Percentiles rank a stretch among this genome's conserved stretches.
Conservation (phyloP, 2,329 filamentous ascomycete species). For the Xylaria sp. region DNA sequence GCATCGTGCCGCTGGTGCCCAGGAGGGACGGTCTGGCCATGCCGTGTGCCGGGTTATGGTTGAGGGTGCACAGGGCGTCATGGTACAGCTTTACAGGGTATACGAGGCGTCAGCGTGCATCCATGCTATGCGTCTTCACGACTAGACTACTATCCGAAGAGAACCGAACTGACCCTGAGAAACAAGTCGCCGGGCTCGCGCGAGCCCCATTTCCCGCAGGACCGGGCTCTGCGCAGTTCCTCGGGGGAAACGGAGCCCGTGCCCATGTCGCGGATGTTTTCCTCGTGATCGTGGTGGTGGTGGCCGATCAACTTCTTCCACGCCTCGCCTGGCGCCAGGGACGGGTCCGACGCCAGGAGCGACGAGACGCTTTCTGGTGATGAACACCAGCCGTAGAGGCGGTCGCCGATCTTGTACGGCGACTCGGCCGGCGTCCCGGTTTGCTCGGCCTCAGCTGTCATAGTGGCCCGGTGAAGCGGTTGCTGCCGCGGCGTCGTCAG, state of each 20-base stretch:
- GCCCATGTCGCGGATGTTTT: slow-evolving; percentile 23
- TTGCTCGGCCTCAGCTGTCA: slow-evolving; percentile 10
- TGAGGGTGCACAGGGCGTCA: slow-evolving; percentile 61
- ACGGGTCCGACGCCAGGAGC: slow-evolving; percentile 56
- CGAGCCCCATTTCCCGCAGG: slow-evolving; percentile 70
- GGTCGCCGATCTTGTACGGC: slow-evolving; percentile 44
- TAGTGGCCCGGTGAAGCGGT: neutral
- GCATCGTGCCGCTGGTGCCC: slow-evolving; percentile 62
- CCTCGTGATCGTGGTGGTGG: slow-evolving; percentile 2
- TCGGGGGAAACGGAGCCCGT: slow-evolving; percentile 35
- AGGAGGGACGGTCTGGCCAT: slow-evolving; percentile 56
- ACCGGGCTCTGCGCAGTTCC: slow-evolving; percentile 55
- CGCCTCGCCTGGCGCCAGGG: slow-evolving; percentile 54
- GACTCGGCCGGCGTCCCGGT: slow-evolving; percentile 13
- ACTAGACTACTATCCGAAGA: too few species aligned
- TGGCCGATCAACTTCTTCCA: slow-evolving; percentile 58
- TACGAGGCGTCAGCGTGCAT: neutral
- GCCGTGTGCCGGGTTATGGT: slow-evolving; percentile 53
- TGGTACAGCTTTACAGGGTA: slow-evolving; percentile 58
- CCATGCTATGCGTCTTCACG: neutral
- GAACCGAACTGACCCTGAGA: slow-evolving; percentile 53
- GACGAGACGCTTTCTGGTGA: slow-evolving; percentile 59
- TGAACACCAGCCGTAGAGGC: slow-evolving; percentile 56
- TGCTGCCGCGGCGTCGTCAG: too few species aligned
- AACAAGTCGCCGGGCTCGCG: slow-evolving; percentile 69